Percentiles rank a stretch among this genome's conserved stretches.
Conservation (phyloP, 2,329 filamentous ascomycete genomes). For the Ophiostoma sp. region DNA sequence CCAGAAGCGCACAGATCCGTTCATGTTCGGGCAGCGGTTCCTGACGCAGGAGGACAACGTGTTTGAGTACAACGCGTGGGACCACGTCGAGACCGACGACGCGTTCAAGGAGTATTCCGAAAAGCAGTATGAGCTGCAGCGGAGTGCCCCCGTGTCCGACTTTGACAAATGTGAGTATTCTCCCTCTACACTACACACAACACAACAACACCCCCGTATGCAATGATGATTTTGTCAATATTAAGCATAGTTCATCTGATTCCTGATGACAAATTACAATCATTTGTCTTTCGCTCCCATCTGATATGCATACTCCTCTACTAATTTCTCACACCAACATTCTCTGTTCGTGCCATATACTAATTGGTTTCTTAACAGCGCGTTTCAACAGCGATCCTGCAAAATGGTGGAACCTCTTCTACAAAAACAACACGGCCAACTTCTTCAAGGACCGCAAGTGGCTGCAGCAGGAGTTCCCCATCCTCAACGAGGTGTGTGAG, state of each 20-base stretch:
- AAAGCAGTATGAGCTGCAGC: conserved; percentile 77
- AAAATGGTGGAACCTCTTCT: conserved; percentile 98
- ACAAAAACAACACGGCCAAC: conserved; percentile 93
- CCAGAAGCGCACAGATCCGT: conserved; percentile 83
- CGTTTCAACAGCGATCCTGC: conserved; percentile 87
- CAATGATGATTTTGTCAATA: conserved; percentile 43
- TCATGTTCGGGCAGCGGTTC: conserved; percentile 87
- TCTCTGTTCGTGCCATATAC: conserved; percentile 5
- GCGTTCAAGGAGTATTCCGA: conserved; percentile 81
- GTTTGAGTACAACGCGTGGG: conserved; percentile 98
- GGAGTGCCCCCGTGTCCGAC: conserved; percentile 78
- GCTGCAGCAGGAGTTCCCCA: conserved; percentile 91
- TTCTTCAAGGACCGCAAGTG: conserved; percentile 99
- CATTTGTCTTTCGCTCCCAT: conserved; percentile 68
- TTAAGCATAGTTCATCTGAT: conserved; percentile 71
- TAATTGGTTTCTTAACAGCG: conserved; percentile 38
- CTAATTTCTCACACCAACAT: conserved; percentile 15
- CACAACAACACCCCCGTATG: conserved; percentile 28
- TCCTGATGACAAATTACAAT: conserved; percentile 56
- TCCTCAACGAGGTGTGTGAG: conserved; percentile 69
- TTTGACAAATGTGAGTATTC: conserved; percentile 70
- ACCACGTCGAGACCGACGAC: conserved; percentile 91
- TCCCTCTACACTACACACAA: background rate
- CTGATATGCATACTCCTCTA: conserved; percentile 41
- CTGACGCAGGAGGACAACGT: conserved; percentile 81